Evolutionary conservation across 129 eudicot genomes (phyloP).

Genomic region (Centrapalus pauciflorus): DNA sequence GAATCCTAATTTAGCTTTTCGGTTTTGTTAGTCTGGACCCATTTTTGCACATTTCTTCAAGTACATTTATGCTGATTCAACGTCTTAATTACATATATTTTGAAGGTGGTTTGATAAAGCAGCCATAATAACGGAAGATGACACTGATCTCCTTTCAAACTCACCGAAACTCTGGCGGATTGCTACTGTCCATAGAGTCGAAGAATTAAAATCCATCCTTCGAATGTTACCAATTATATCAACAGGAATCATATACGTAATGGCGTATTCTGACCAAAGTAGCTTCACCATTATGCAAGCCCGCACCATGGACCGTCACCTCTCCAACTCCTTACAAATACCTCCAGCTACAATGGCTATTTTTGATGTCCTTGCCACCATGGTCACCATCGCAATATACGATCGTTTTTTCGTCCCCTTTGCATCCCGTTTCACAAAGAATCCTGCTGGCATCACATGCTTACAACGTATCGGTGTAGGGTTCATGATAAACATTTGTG

Average conservation of each 20-base stretch:
- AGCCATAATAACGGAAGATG: constrained; percentile 40
- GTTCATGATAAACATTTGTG: constrained; percentile 40
- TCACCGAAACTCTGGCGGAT: constrained; percentile 65
- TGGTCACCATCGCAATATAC: constrained; percentile 40
- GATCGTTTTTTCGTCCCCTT: constrained; percentile 63
- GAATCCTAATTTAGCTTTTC: no score
- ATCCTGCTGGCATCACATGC: constrained; percentile 60
- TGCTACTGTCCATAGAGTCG: constrained; percentile 72
- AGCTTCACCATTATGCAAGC: constrained; percentile 71
- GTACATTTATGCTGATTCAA: background rate
- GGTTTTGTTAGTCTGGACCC: no score
- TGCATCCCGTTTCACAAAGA: constrained; percentile 43
- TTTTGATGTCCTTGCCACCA: constrained; percentile 38
- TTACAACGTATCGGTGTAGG: constrained; percentile 79
- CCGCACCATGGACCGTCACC: constrained; percentile 72
- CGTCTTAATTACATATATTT: background rate
- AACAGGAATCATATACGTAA: constrained; percentile 47
- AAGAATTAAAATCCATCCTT: constrained; percentile 64
- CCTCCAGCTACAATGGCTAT: constrained; percentile 74
- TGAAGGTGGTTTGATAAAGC: constrained; percentile 74
- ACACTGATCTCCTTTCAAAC: constrained; percentile 24
- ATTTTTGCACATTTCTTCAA: no score
- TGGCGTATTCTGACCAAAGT: constrained; percentile 52
- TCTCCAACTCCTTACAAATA: constrained; percentile 56
- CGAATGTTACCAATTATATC: constrained; percentile 61